phyloP scores from a whole-genome alignment of 2,329 filamentous ascomycete species.

The Neospermospora avenae region DNA sequence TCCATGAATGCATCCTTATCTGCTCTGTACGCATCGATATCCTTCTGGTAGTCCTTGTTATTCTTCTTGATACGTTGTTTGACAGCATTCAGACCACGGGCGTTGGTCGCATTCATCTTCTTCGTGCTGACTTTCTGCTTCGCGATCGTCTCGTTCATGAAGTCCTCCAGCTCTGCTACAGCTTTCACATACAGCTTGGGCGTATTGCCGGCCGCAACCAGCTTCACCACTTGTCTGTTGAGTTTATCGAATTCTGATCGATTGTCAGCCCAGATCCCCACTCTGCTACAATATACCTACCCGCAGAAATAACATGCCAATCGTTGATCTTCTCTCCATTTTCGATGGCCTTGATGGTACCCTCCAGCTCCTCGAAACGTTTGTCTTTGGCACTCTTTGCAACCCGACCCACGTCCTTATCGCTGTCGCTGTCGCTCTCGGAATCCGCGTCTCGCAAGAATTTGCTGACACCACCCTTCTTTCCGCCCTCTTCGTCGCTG shows the following conservation, averaged over 20 bases:
- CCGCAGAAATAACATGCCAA: slow-evolving; percentile 87
- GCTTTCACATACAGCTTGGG: slow-evolving; percentile 93
- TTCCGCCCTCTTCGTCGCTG: slow-evolving; percentile 61
- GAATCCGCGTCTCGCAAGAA: slow-evolving; percentile 75
- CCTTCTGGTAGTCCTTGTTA: slow-evolving; percentile 87
- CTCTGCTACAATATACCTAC: slow-evolving; percentile 48
- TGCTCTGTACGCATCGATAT: slow-evolving; percentile 82
- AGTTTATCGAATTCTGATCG: slow-evolving; percentile 88
- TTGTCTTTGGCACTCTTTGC: slow-evolving; percentile 99
- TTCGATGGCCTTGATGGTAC: slow-evolving; percentile 85
- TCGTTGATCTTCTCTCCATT: slow-evolving; percentile 98
- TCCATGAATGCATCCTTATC: slow-evolving; percentile 88
- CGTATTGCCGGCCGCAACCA: slow-evolving; percentile 70
- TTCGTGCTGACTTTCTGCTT: slow-evolving; percentile 96
- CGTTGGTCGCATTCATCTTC: slow-evolving; percentile 98
- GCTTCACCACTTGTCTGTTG: slow-evolving; percentile 79
- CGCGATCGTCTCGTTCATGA: slow-evolving; percentile 87
- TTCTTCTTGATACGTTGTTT: slow-evolving; percentile 99
- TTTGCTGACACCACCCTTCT: slow-evolving; percentile 68
- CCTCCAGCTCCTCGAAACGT: slow-evolving; percentile 88
- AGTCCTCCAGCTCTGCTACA: slow-evolving; percentile 89
- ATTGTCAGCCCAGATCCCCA: slow-evolving; percentile 18
- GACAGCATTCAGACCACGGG: slow-evolving; percentile 90
- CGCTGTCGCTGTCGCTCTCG: slow-evolving; percentile 78
- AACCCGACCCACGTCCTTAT: slow-evolving; percentile 79